A percentile compares a stretch with the other conserved stretches of the same genome.
These are phyloP conservation scores for Edaphochlamys debaryana DNA, from an alignment of 139 green algal genomes.

Conservation along the genomic window DNA sequence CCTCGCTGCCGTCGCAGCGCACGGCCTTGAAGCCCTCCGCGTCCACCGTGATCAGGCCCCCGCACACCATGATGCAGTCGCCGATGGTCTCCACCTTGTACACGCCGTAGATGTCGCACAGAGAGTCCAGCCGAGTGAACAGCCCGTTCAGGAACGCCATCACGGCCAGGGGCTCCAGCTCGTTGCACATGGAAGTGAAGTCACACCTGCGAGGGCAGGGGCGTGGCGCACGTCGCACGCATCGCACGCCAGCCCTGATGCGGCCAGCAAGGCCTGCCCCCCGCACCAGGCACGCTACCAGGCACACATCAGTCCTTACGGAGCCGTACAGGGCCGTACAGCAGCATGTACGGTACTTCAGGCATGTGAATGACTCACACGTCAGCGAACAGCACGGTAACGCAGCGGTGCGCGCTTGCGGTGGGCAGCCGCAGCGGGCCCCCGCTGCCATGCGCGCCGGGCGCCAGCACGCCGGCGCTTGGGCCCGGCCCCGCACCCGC, in stretches of 20 bases:
- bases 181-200: conserved; percentile 24
- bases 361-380: conserved; percentile 8
- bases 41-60: conserved; percentile 3
- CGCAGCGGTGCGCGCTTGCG: conserved; percentile 11
- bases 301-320: no score
- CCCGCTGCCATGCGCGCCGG: neutral
- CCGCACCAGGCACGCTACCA: no score
- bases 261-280: no score
- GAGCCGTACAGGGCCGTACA: no score
- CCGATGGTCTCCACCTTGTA: conserved; percentile 1
- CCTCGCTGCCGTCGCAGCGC: neutral
- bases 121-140: neutral
- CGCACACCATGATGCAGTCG: conserved; percentile 11
- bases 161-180: conserved; percentile 5
- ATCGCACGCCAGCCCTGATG: no score
- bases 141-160: conserved; percentile 22
- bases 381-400: conserved; percentile 23
- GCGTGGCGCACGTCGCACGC: no score
- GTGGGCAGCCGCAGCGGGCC: no score
- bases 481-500: no score
- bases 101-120: conserved; percentile 20
- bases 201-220: neutral
- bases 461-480: neutral
- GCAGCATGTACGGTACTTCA: no score
- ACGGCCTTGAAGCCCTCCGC: neutral